phyloP scores from a whole-genome alignment of 75 land plant genomes.

The Pinus tabuliformis region DNA sequence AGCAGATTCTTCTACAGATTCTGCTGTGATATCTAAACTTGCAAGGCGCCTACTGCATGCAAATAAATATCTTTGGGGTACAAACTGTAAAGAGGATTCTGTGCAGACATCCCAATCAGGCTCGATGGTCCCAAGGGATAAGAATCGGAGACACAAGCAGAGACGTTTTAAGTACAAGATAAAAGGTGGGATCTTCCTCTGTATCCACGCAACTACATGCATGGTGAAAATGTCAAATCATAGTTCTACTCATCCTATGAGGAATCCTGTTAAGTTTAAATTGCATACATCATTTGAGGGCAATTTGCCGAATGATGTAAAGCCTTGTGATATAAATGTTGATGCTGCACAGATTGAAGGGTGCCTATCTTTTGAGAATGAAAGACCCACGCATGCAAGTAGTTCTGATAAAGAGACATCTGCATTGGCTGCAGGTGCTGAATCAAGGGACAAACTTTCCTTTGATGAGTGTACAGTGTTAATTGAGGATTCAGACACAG shows the following conservation, averaged over 20 bases:
- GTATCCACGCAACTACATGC: slow-evolving; percentile 45
- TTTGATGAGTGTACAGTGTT: slow-evolving; percentile 5
- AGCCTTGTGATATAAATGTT: background rate
- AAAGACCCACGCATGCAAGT: slow-evolving; percentile 4
- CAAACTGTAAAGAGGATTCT: slow-evolving; percentile 1
- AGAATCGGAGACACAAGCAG: slow-evolving; percentile 15
- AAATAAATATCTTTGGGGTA: slow-evolving; percentile 13
- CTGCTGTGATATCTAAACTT: slow-evolving; percentile 45
- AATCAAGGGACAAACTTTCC: slow-evolving; percentile 1
- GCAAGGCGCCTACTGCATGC: slow-evolving; percentile 41
- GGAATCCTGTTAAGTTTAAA: slow-evolving; percentile 6
- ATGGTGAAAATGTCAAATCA: slow-evolving; percentile 39
- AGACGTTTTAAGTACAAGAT: slow-evolving; percentile 13
- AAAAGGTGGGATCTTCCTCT: slow-evolving; percentile 53
- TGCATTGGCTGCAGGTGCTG: slow-evolving; percentile 24
- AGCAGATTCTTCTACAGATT: slow-evolving; percentile 50
- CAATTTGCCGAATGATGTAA: background rate
- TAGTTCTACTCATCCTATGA: slow-evolving; percentile 11
- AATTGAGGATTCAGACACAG: slow-evolving; percentile 5
- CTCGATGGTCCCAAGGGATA: background rate
- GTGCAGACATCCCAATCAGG: background rate
- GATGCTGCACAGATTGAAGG: slow-evolving; percentile 13
- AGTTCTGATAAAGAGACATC: slow-evolving; percentile 15
- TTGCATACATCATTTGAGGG: slow-evolving; percentile 8
- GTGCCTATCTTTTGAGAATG: background rate